phyloP scores from a whole-genome alignment of 73 alveolate species.

The Blepharisma stoltei region DNA sequence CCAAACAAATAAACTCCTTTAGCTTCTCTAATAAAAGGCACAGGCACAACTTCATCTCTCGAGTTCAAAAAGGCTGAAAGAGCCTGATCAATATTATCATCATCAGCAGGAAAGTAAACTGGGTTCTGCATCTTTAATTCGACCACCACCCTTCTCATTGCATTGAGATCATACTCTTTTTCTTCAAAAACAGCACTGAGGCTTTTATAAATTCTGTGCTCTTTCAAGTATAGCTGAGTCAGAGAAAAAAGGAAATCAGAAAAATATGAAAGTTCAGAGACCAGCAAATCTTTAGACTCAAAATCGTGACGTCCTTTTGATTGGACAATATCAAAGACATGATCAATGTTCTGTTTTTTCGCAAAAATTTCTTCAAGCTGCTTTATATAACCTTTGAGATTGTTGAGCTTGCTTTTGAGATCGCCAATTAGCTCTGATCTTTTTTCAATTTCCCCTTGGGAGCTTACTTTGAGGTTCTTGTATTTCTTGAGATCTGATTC shows the following conservation, averaged over 20 bases:
- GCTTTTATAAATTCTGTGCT: background rate
- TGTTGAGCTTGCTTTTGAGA: background rate
- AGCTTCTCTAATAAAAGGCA: constrained; percentile 42
- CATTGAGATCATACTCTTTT: background rate
- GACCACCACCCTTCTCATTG: background rate
- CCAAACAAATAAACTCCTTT: constrained; percentile 52
- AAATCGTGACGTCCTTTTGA: background rate
- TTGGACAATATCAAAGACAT: background rate
- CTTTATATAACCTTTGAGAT: background rate
- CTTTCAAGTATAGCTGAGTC: background rate
- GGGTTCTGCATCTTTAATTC: background rate
- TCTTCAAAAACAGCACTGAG: background rate
- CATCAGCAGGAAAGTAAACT: constrained; percentile 44
- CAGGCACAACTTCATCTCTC: constrained; percentile 24
- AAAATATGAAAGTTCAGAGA: background rate
- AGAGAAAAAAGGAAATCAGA: background rate
- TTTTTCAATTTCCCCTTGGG: background rate
- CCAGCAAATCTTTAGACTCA: background rate
- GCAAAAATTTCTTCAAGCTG: background rate
- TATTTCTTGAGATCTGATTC: background rate
- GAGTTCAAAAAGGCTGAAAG: constrained; percentile 42
- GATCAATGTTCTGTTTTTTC: background rate
- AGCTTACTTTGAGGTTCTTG: background rate
- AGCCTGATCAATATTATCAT: constrained; percentile 44
- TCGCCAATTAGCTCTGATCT: background rate